A percentile compares a stretch with the other conserved stretches of the same genome.
Evolutionary conservation across 805 yeast species (phyloP).

Genomic region (Myxozyma geophila): DNA sequence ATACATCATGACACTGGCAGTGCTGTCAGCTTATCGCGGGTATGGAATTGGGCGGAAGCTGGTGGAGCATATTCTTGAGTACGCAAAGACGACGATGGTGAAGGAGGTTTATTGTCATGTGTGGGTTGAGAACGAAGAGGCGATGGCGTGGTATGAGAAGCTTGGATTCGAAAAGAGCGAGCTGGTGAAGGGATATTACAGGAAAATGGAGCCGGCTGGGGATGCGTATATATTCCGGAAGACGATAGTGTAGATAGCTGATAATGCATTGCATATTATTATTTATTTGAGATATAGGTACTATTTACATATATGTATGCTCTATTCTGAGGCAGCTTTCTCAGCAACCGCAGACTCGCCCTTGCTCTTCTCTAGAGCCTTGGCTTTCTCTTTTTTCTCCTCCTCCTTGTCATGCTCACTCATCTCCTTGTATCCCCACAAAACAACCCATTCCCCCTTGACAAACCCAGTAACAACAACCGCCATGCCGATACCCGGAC

Average conservation of each 20-base stretch:
- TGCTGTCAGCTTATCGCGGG: constrained; percentile 64
- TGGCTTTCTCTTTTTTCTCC: constrained; percentile 12
- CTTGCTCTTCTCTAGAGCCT: neutral
- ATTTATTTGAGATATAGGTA: neutral
- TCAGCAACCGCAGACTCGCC: neutral
- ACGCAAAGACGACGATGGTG: constrained; percentile 59
- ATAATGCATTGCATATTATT: neutral
- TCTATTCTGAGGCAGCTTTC: neutral
- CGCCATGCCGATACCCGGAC: constrained; percentile 50
- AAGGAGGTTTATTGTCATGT: constrained; percentile 61
- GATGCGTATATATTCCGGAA: constrained; percentile 51
- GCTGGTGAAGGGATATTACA: constrained; percentile 53
- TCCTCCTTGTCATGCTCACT: constrained; percentile 21
- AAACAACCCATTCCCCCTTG: constrained; percentile 18
- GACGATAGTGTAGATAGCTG: neutral
- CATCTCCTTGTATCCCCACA: constrained; percentile 33
- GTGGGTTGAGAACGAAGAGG: constrained; percentile 51
- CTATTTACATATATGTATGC: neutral
- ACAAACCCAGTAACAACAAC: constrained; percentile 18
- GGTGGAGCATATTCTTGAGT: constrained; percentile 59
- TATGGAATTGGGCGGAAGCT: constrained; percentile 66
- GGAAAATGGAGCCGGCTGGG: constrained; percentile 50
- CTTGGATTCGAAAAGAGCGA: constrained; percentile 54
- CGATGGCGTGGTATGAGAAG: constrained; percentile 56
- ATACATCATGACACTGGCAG: constrained; percentile 70